Percentiles rank a stretch among this genome's conserved stretches.
Evolutionary conservation across 176 grass and related monocot genomes (phyloP).

Genomic region (Saccharum spontaneum): DNA sequence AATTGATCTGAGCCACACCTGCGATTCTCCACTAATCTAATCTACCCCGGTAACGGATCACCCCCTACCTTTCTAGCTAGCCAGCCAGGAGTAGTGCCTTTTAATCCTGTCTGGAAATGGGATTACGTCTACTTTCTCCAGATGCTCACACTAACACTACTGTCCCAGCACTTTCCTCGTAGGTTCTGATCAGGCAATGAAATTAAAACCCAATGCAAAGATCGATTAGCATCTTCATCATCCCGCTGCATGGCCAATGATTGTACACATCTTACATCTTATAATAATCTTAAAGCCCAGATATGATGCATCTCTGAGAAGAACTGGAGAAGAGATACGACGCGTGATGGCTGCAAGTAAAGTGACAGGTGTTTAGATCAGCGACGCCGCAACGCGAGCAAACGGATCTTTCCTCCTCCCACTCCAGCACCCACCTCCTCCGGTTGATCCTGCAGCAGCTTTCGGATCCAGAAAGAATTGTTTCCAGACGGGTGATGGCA

Average conservation of each 20-base stretch:
- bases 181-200: slow-evolving; percentile 1
- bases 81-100: neutral
- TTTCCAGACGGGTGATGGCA: too few relatives aligned
- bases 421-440: neutral
- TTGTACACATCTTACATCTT: neutral
- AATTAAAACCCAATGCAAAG: neutral
- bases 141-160: neutral
- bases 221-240: neutral
- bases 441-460: neutral
- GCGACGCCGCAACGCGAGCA: neutral
- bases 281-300: neutral
- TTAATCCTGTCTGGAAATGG: slow-evolving; percentile 10
- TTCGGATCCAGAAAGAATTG: neutral
- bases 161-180: neutral
- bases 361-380: neutral
- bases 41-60: neutral
- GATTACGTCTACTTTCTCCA: neutral
- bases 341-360: neutral
- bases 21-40: neutral
- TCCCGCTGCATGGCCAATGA: neutral
- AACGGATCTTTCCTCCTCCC: neutral
- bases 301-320: neutral
- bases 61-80: neutral
- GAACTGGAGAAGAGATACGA: neutral
- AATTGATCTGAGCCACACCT: neutral